Conservation (phyloP, 805 yeast genomes). For the Saturnispora ahearnii region DNA sequence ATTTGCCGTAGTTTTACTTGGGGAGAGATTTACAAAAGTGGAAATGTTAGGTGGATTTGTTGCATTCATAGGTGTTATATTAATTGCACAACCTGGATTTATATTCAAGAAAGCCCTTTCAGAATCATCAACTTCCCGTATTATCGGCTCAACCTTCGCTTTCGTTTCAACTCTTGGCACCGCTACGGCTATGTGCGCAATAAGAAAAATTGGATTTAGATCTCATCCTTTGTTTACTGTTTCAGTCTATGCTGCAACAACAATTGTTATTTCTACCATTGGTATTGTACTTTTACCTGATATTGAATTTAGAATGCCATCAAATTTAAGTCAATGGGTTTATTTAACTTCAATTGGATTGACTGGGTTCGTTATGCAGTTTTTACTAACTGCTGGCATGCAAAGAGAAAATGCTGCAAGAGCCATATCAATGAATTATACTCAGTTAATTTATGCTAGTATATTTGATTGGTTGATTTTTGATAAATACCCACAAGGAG, state of each 20-base stretch:
- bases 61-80: constrained; percentile 66
- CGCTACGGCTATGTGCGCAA: constrained; percentile 56
- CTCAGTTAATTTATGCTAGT: constrained; percentile 71
- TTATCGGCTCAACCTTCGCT: constrained; percentile 57
- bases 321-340: constrained; percentile 54
- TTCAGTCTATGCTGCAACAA: constrained; percentile 59
- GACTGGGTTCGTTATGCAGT: constrained; percentile 79
- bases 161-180: constrained; percentile 64
- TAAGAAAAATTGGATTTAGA: constrained; percentile 64
- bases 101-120: constrained; percentile 38
- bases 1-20: constrained; percentile 56
- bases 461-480: constrained; percentile 66
- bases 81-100: constrained; percentile 76
- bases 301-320: constrained; percentile 52
- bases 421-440: constrained; percentile 65
- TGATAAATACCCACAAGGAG: constrained; percentile 60
- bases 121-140: constrained; percentile 27
- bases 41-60: constrained; percentile 64
- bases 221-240: constrained; percentile 81
- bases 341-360: constrained; percentile 55
- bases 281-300: constrained; percentile 51
- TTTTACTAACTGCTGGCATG: constrained; percentile 68
- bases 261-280: constrained; percentile 44
- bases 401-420: constrained; percentile 74
- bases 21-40: constrained; percentile 54